Base-by-base conservation (phyloP, 2,329 filamentous ascomycete species). In the Botrytis elliptica region DNA sequence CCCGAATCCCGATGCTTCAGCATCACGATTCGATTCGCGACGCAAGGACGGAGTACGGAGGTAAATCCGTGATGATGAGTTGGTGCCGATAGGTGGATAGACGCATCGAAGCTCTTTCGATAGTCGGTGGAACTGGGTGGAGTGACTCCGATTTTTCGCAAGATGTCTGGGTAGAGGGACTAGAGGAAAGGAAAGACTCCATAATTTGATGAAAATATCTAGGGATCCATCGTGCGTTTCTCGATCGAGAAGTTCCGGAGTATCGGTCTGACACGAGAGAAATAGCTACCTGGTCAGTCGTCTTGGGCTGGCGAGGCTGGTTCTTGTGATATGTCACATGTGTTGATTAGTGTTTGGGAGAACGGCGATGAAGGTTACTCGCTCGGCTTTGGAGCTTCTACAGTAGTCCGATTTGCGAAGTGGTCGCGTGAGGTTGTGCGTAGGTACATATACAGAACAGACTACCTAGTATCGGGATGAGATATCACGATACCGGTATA, bases 71-170 rank as follows among this genome's bases (percentile, higher is more conserved):
- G 57, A 22, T 36, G 18, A 22, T 36, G 10, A 2, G 22, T 12
- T 22, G 29, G 18, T 25, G 57, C 57, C 57, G 57, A 38, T 36
- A 36, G 57, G 57, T 60, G 57, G 57, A 60, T 60, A 22, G 33
- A 33, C 57, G 57, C 57, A 25, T 36, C 14, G 22, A 52, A 52
- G 10, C 4, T 52, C 22, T 36, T 60, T 60, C 57, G 20, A 60
- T 60, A 60, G 57, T 60, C 33, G 57, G 57, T 60, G 57, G 57
- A 60, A 60, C 57, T 22, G 10, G 57, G 57, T 60, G 57, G 57
- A 60, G 57, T 59, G 7, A 29, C 29, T 29, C 29, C 29, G 29
- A 6, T 22, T 36, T 57, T 36, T 16, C 14, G 0, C 18, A 20
- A 22, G 57, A 59, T 59, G 55, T 29, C 55, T 59, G 20, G 55